phyloP scores from a whole-genome alignment of 1,139 yeast species.

The Williopsis jadinii region DNA sequence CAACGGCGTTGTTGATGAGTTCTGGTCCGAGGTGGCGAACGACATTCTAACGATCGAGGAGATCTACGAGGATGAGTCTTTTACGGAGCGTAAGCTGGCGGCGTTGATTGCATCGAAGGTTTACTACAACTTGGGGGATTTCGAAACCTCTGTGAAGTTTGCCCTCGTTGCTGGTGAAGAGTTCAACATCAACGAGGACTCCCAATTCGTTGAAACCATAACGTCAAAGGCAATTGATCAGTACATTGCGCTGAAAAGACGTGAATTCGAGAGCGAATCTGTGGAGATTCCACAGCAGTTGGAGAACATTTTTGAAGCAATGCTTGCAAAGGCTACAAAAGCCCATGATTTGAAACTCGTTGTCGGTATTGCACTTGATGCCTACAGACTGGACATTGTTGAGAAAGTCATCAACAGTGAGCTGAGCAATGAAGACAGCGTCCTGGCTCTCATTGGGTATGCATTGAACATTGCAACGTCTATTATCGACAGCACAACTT shows the following conservation, averaged over 20 bases:
- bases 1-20: conserved; percentile 76
- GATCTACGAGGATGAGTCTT: conserved; percentile 75
- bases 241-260: conserved; percentile 62
- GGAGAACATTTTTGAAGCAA: conserved; percentile 67
- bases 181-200: conserved; percentile 63
- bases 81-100: conserved; percentile 74
- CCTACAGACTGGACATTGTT: conserved; percentile 79
- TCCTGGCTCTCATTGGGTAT: conserved; percentile 58
- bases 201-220: conserved; percentile 91
- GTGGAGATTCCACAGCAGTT: conserved; percentile 53
- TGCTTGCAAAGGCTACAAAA: conserved; percentile 74
- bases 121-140: conserved; percentile 92
- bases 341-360: conserved; percentile 75
- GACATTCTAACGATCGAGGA: conserved; percentile 82
- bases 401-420: conserved; percentile 50
- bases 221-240: conserved; percentile 87
- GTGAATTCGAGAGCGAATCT: conserved; percentile 35
- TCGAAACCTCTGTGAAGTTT: conserved; percentile 82
- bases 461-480: conserved; percentile 70
- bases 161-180: conserved; percentile 80
- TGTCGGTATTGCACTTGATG: conserved; percentile 85
- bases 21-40: conserved; percentile 98
- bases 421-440: conserved; percentile 39
- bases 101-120: conserved; percentile 92
- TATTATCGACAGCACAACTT: conserved; percentile 55